Conservation (phyloP, 2,329 filamentous ascomycete species). For the Trichoderma oligosporum region DNA sequence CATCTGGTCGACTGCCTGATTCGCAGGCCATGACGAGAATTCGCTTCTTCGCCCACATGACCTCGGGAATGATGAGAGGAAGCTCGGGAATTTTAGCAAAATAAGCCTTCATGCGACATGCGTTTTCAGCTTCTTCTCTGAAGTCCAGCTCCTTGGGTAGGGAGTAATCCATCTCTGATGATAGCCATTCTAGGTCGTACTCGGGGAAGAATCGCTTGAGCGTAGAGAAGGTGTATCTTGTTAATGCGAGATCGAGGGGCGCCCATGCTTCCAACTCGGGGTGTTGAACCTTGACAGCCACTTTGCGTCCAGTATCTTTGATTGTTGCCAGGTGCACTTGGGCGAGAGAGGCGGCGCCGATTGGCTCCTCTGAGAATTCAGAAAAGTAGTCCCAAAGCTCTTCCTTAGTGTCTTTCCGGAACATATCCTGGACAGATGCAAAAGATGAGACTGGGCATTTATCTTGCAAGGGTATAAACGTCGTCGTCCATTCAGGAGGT, state of each 20-base stretch:
- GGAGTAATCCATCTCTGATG: constrained; percentile 86
- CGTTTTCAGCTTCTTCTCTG: constrained; percentile 77
- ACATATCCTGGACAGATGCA: constrained; percentile 83
- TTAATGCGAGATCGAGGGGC: constrained; percentile 80
- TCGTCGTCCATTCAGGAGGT: constrained; percentile 87
- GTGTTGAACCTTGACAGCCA: constrained; percentile 97
- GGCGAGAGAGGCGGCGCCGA: constrained; percentile 88
- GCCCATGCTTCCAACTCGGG: constrained; percentile 86
- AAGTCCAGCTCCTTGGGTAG: constrained; percentile 92
- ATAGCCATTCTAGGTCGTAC: constrained; percentile 95
- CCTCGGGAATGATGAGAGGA: constrained; percentile 84
- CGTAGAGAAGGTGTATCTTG: constrained; percentile 81
- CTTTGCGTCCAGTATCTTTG: constrained; percentile 75
- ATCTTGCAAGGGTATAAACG: constrained; percentile 94
- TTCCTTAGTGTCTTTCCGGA: constrained; percentile 74
- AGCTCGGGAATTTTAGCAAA: constrained; percentile 69
- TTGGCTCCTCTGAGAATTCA: constrained; percentile 73
- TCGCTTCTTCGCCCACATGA: constrained; percentile 82
- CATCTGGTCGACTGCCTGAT: constrained; percentile 80
- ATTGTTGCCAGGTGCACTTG: constrained; percentile 89
- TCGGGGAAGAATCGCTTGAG: constrained; percentile 94
- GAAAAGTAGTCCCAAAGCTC: constrained; percentile 80
- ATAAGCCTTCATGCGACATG: constrained; percentile 71
- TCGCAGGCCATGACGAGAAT: constrained; percentile 96
- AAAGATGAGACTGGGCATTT: constrained; percentile 89